These are phyloP conservation scores for Geosmithia morbida DNA, from an alignment of 2,329 filamentous ascomycete species.

Conservation along the genomic window DNA sequence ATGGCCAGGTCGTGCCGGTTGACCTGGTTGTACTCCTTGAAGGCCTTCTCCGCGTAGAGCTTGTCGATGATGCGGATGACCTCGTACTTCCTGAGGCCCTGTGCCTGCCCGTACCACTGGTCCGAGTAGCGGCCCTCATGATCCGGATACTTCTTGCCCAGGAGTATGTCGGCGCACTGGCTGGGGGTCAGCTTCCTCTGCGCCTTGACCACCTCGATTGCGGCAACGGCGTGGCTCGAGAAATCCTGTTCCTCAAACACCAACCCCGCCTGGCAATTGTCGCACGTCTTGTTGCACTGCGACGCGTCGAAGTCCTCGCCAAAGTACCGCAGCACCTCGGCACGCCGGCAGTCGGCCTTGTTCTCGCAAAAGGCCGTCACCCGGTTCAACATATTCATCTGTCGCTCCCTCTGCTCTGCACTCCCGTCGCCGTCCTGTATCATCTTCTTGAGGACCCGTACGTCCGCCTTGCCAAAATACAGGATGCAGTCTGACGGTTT, in stretches of 20 bases:
- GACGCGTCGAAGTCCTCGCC: conserved; percentile 64
- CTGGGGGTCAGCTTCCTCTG: conserved; percentile 52
- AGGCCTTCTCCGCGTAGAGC: conserved; percentile 57
- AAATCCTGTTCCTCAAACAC: conserved; percentile 65
- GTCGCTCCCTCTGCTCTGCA: conserved; percentile 66
- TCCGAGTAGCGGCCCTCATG: conserved; percentile 37
- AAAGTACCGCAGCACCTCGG: conserved; percentile 88
- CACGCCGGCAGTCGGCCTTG: conserved; percentile 69
- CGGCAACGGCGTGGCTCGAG: conserved; percentile 57
- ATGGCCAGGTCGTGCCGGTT: conserved; percentile 48
- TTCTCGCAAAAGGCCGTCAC: conserved; percentile 88
- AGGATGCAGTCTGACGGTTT: conserved; percentile 78
- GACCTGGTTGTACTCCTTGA: conserved; percentile 51
- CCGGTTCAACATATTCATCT: conserved; percentile 70
- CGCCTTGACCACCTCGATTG: conserved; percentile 52
- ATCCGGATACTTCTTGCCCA: conserved; percentile 51
- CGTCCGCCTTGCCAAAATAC: conserved; percentile 73
- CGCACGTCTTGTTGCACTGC: conserved; percentile 64
- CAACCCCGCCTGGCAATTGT: conserved; percentile 70
- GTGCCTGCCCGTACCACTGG: conserved; percentile 53
- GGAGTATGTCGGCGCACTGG: conserved; percentile 73
- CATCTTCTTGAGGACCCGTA: conserved; percentile 59
- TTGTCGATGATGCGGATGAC: conserved; percentile 73
- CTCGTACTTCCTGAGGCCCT: conserved; percentile 56
- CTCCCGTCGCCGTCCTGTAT: conserved; percentile 71